Base-by-base conservation (phyloP, 2,329 filamentous ascomycete genomes). In the Didymella segeticola region DNA sequence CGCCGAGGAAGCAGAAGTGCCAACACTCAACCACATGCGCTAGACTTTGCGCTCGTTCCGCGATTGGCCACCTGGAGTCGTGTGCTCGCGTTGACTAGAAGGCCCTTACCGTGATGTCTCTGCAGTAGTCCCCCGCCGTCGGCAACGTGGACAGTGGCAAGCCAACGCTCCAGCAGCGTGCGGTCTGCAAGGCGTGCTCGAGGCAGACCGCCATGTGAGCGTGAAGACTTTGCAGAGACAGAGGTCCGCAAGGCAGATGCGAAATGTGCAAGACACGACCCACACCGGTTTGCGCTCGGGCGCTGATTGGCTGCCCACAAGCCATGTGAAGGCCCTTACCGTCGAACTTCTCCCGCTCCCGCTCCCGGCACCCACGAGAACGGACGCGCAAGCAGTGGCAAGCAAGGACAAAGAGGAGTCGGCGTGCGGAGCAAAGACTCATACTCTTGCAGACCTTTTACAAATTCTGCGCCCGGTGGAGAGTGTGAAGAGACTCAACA, bases 71-170 rank as follows among this genome's bases (percentile, higher is more conserved):
- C 8, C 11, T 27, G 17, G 30, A 19, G n/a, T 12, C 3, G 31
- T 43, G 20, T n/a, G 33, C 9, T 43, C 20, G 39, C 7, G 39
- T 43, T 38, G 20, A 45, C 41, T 45, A 37, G n/a, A 45, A 39
- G 47, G 39, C 41, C 26, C 41, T 45, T 45, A 37, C 39, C 20
- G 33, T 38, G 33, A 31, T 33, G 41, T 45, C 33, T 38, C 48
- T 41, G 41, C 47, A 50, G 38, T 46, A 52, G 41, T 29, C 39
- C 33, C 33, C 41, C 48, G 33, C 33, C 8, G n/a, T 31, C 36
- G 34, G 34, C 41, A 52, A 52, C 48, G 34, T 45, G 48, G 11
- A 20, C 47, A 38, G 46, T 39, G 22, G 48, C 22, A 25, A 50
- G 33, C 47, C 39, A 23, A n/a, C n/a, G n/a, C n/a, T n/a, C n/a